These are phyloP conservation scores for Cladosporium phlei DNA, from an alignment of 2,329 filamentous ascomycete species.

Conservation along the genomic window DNA sequence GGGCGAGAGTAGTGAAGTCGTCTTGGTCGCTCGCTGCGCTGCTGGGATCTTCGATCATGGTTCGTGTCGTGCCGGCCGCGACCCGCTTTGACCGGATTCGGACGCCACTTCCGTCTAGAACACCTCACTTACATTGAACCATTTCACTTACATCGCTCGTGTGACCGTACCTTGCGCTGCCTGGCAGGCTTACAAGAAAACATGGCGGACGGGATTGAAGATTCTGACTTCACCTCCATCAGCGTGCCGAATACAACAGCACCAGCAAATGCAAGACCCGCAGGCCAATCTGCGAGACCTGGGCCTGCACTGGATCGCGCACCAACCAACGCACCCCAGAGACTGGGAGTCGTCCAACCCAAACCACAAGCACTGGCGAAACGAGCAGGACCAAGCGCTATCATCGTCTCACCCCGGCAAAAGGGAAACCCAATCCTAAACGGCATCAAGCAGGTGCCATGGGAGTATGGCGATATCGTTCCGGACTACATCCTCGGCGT, in stretches of 20 bases:
- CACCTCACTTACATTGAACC: no score
- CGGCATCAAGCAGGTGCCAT: constrained; percentile 73
- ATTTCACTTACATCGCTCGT: no score
- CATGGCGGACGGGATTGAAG: constrained; percentile 47
- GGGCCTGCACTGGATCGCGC: constrained; percentile 33
- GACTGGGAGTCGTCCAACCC: constrained; percentile 54
- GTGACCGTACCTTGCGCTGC: no score
- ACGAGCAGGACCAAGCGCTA: constrained; percentile 64
- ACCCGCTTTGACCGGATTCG: neutral
- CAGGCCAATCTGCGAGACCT: constrained; percentile 32
- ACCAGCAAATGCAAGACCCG: neutral
- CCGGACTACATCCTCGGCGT: constrained; percentile 85
- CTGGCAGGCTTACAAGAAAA: no score
- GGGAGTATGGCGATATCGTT: constrained; percentile 97
- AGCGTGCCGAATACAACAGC: neutral
- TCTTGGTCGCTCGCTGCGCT: neutral
- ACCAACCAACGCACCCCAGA: constrained; percentile 15
- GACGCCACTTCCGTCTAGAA: no score
- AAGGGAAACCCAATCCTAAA: constrained; percentile 92
- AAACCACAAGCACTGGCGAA: constrained; percentile 79
- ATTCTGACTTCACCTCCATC: constrained; percentile 28
- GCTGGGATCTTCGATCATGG: no score
- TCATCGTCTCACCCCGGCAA: constrained; percentile 85
- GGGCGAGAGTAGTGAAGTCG: constrained; percentile 2
- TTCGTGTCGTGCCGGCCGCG: no score